Percentiles rank a stretch among this genome's conserved stretches.
Evolutionary conservation across 306 rosid species (phyloP).

Genomic region (Senna tora): DNA sequence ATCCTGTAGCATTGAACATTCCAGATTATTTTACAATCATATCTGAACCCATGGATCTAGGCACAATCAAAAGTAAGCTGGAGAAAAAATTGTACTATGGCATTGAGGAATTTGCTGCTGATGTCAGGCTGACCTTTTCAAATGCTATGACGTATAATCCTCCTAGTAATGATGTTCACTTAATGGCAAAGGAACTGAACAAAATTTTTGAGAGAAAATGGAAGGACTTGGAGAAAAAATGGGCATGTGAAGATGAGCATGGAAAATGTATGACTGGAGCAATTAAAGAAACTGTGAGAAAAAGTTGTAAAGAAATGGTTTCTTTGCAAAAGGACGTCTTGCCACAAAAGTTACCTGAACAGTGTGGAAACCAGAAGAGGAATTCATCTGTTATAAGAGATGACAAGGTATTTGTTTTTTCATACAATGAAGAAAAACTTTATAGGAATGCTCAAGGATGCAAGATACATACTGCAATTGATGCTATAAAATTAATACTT

Average conservation of each 20-base stretch:
- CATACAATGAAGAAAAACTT: background rate
- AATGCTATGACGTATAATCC: slow-evolving; percentile 75
- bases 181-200: slow-evolving; percentile 58
- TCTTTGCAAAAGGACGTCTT: slow-evolving; percentile 21
- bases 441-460: background rate
- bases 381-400: slow-evolving; percentile 33
- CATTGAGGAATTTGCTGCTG: slow-evolving; percentile 60
- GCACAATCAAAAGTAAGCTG: slow-evolving; percentile 64
- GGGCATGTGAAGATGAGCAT: slow-evolving; percentile 39
- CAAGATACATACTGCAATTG: background rate
- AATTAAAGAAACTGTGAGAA: slow-evolving; percentile 25
- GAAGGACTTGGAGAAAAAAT: slow-evolving; percentile 47
- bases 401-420: slow-evolving; percentile 37
- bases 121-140: slow-evolving; percentile 67
- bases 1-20: slow-evolving; percentile 60
- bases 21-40: slow-evolving; percentile 65
- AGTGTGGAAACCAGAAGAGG: slow-evolving; percentile 33
- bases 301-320: slow-evolving; percentile 6
- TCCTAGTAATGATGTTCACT: slow-evolving; percentile 57
- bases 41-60: slow-evolving; percentile 73
- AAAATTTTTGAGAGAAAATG: slow-evolving; percentile 60
- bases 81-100: slow-evolving; percentile 44
- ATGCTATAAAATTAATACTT: slow-evolving; percentile 5
- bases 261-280: slow-evolving; percentile 38
- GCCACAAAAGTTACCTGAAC: slow-evolving; percentile 36